Evolutionary conservation across 176 grass and related monocot species (phyloP), one percentile per base, ranked within the genome.

Genomic region (Bolboschoenus planiculmis): DNA sequence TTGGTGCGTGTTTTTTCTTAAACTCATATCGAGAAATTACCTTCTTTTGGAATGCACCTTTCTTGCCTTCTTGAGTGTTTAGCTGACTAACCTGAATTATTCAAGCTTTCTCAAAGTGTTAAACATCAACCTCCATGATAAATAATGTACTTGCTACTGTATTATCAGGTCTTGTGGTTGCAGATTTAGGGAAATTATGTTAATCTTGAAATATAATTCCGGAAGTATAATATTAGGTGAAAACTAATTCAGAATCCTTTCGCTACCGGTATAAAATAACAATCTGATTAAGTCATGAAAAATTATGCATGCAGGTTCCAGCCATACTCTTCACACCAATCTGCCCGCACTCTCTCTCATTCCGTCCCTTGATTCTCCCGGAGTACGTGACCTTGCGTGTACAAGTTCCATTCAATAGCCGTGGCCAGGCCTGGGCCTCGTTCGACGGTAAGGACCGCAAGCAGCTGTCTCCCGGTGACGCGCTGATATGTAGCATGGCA

Each of bases 291-390:
- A 30, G 4, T 77, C 15, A 21, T 18, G 24, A 53, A 18, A 51
- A 51, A 51, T 31, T 15, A 33, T 40, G 14, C 78, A 81, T 74
- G 42, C 92, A 99, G 93, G 93, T 99, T 39, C 93, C 97, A 14
- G 97, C 86, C 3, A 99, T 99, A 85, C 91, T 96, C 26, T 99
- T 93, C 97, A 99, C 93, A 7, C 97, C 97, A 15, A 99, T 99
- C 66, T 99, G 97, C 33, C 97, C 93, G 0, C 97, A 96, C 68
- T 99, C 97, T 26, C 44, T 99, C 60, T 99, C 97, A 48, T 99
- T 93, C 88, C 85, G 97, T 73, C 92, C 97, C 21, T 46, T 99
- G 56, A 99, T 91, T 58, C 84, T 96, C 51, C 97, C 97, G 15
- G 97, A 96, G 80, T 99, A 92, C 1, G 97, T 95, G 48, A 91